Evolutionary conservation across 305 asterid genomes (phyloP).

Genomic region (Fraxinus platypoda): DNA sequence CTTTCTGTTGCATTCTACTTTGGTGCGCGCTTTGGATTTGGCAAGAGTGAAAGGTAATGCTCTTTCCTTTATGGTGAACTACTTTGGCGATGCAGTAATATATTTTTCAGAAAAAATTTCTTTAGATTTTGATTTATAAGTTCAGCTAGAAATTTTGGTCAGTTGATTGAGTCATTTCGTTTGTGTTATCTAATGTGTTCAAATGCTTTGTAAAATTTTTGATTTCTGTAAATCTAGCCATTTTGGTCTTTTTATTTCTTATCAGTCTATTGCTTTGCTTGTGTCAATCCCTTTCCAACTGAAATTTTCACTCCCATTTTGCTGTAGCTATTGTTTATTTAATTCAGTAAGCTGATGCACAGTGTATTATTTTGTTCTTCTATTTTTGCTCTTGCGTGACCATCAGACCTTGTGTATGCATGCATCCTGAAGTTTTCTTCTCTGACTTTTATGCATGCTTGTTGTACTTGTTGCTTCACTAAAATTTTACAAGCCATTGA

Average conservation of each 20-base stretch:
- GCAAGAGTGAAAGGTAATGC: constrained; percentile 65
- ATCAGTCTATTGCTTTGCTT: not conserved
- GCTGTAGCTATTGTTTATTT: not conserved
- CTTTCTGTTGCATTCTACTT: constrained; percentile 78
- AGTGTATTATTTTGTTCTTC: not conserved
- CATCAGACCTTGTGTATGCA: not conserved
- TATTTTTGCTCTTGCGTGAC: not conserved
- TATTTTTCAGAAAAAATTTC: not conserved
- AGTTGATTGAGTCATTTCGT: not conserved
- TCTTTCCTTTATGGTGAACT: not conserved
- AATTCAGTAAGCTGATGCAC: not conserved
- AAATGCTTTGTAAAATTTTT: not conserved
- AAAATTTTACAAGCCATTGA: not conserved
- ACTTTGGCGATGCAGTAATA: constrained; percentile 6
- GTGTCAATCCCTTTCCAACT: not conserved
- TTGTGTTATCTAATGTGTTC: not conserved
- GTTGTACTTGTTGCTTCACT: not conserved
- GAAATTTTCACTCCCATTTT: not conserved
- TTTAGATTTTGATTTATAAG: not conserved
- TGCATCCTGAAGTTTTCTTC: not conserved
- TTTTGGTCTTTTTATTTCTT: not conserved
- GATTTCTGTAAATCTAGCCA: not conserved
- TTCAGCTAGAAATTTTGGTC: not conserved
- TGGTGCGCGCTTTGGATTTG: constrained; percentile 80
- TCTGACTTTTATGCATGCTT: not conserved